A percentile compares a stretch with the other conserved stretches of the same genome.
These are phyloP conservation scores for Apiotrichum siamense DNA, from an alignment of 1,284 basidiomycete species.

Conservation along the genomic window DNA sequence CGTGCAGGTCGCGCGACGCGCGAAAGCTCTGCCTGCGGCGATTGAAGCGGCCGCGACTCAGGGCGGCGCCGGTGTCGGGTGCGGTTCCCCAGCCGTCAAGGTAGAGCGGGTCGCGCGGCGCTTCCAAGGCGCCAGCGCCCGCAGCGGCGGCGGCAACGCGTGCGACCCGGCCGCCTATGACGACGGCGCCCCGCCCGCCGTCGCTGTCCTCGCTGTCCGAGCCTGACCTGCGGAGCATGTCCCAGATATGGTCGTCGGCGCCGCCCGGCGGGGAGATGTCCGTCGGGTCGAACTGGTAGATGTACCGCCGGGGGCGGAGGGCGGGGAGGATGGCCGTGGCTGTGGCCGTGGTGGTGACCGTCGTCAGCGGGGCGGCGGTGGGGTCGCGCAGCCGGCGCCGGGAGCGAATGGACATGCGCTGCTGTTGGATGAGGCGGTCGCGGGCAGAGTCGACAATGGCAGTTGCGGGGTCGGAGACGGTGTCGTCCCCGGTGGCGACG, in stretches of 20 bases:
- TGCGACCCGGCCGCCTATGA: conserved; percentile 33
- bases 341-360: background rate
- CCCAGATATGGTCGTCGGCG: conserved; percentile 35
- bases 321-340: conserved; percentile 6
- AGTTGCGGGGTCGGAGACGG: too few species aligned
- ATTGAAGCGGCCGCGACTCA: conserved; percentile 16
- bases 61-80: conserved; percentile 10
- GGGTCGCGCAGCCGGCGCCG: too few species aligned
- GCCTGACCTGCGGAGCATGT: conserved; percentile 74
- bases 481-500: too few species aligned
- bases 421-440: too few species aligned
- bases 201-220: conserved; percentile 54
- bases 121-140: background rate
- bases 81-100: conserved; percentile 12
- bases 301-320: conserved; percentile 3
- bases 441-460: too few species aligned
- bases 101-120: conserved; percentile 1
- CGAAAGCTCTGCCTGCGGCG: conserved; percentile 13
- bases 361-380: background rate
- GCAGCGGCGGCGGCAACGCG: background rate
- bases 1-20: background rate
- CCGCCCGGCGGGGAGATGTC: conserved; percentile 14
- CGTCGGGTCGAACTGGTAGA: conserved; percentile 9
- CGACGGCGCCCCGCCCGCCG: conserved; percentile 13
- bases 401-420: too few species aligned